Conservation (phyloP, 1,284 basidiomycete genomes). For the Afroboletus lepidellus region DNA sequence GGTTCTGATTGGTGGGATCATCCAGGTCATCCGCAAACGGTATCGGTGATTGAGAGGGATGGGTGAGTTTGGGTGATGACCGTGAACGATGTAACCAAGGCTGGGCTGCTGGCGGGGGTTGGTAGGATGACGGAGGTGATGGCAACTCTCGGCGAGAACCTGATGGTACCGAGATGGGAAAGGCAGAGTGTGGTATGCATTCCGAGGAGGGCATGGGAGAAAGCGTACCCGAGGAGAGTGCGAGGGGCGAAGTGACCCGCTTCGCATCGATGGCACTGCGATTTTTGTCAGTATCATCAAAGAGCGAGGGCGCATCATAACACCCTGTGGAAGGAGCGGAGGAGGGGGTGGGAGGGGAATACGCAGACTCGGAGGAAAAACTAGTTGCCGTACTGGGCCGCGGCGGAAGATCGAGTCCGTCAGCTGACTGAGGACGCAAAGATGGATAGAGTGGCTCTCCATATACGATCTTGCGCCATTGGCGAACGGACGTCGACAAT, state of each 20-base stretch:
- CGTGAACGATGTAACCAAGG: conserved; percentile 34
- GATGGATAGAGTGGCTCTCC: conserved; percentile 42
- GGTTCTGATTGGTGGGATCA: conserved; percentile 12
- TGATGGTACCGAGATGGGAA: conserved; percentile 18
- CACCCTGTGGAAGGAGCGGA: conserved; percentile 30
- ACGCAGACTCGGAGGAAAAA: conserved; percentile 37
- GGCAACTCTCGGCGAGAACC: conserved; percentile 29
- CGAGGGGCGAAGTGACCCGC: conserved; percentile 18
- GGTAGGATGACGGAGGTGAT: conserved; percentile 33
- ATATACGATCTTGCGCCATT: conserved; percentile 42
- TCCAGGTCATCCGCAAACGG: conserved; percentile 22
- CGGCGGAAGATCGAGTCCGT: conserved; percentile 30
- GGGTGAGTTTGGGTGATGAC: conserved; percentile 31
- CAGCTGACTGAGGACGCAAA: conserved; percentile 31
- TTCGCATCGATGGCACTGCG: conserved; percentile 11
- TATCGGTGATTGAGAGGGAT: conserved; percentile 13
- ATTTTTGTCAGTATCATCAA: conserved; percentile 25
- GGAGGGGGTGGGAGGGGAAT: conserved; percentile 29
- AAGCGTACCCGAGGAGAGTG: conserved; percentile 26
- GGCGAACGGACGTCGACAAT: conserved; percentile 28
- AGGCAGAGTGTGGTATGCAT: conserved; percentile 26
- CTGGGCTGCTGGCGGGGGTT: conserved; percentile 29
- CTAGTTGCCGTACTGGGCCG: conserved; percentile 31
- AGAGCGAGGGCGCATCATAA: conserved; percentile 23
- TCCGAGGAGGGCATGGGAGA: conserved; percentile 34